Evolutionary conservation across 768 basidiomycete species (phyloP).

Genomic region (Boletus patriciae): DNA sequence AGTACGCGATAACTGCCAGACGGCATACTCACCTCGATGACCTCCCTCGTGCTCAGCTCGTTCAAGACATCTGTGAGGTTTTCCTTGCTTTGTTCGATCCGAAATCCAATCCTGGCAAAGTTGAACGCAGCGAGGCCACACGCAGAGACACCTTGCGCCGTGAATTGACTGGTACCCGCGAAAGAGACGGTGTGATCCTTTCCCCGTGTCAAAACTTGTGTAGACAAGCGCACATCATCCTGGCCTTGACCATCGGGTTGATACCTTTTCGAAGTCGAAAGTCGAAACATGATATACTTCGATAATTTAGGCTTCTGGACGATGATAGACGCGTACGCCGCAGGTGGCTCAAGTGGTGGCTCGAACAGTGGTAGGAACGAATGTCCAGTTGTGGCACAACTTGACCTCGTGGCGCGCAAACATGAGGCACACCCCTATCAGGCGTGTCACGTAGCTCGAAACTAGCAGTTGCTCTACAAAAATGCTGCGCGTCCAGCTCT

Average conservation of each 20-base stretch:
- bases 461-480: too few species aligned
- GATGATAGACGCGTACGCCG: neutral
- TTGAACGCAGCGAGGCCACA: slow-evolving; percentile 71
- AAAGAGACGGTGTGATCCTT: slow-evolving; percentile 45
- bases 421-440: too few species aligned
- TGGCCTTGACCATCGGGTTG: neutral
- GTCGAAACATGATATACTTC: slow-evolving; percentile 4
- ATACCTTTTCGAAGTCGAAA: neutral
- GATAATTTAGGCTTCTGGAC: too few species aligned
- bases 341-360: too few species aligned
- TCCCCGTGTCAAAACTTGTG: slow-evolving; percentile 25
- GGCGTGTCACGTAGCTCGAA: too few species aligned
- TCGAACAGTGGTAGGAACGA: neutral
- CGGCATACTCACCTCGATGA: slow-evolving; percentile 25
- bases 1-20: neutral
- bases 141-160: slow-evolving; percentile 45
- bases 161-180: slow-evolving; percentile 58
- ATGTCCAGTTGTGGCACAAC: too few species aligned
- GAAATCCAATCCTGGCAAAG: slow-evolving; percentile 53
- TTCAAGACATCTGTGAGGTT: slow-evolving; percentile 18
- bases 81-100: slow-evolving; percentile 15
- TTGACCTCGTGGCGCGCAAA: too few species aligned
- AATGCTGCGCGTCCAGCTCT: too few species aligned
- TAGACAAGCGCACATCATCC: neutral
- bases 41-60: slow-evolving; percentile 22